phyloP scores from a whole-genome alignment of 495 filamentous ascomycete species.

The Daldinia vernicosa region DNA sequence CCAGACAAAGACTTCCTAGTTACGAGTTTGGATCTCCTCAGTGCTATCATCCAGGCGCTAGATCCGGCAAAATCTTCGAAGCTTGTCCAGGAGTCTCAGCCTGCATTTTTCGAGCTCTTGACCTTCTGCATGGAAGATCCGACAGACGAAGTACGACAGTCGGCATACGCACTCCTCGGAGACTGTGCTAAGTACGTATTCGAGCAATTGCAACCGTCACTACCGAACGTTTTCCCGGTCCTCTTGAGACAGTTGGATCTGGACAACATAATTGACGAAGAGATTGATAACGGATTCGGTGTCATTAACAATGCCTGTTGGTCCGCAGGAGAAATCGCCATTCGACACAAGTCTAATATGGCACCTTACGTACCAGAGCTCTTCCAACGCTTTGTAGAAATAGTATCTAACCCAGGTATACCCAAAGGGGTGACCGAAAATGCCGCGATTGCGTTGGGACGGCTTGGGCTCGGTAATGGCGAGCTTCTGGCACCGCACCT shows the following conservation, averaged over 20 bases:
- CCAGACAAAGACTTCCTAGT: conserved; percentile 98
- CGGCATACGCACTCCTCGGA: conserved; percentile 92
- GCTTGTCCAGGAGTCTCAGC: conserved; percentile 77
- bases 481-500: conserved; percentile 82
- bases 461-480: conserved; percentile 84
- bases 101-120: conserved; percentile 88
- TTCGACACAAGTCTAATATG: conserved; percentile 77
- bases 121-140: conserved; percentile 92
- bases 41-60: conserved; percentile 92
- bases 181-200: conserved; percentile 98
- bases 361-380: conserved; percentile 78
- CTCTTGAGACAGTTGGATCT: conserved; percentile 89
- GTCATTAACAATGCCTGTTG: conserved; percentile 99
- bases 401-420: conserved; percentile 82
- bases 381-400: conserved; percentile 75
- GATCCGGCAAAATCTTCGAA: conserved; percentile 75
- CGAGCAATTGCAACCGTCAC: conserved; percentile 76
- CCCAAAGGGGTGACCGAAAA: conserved; percentile 95
- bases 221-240: conserved; percentile 76
- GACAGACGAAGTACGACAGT: conserved; percentile 93
- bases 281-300: conserved; percentile 79
- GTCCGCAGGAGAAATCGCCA: conserved; percentile 93
- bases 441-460: conserved; percentile 90
- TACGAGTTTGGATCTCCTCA: conserved; percentile 93
- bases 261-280: conserved; percentile 74